Conservation (phyloP, 257 asterid genomes). For the Forsythia viridissima region DNA sequence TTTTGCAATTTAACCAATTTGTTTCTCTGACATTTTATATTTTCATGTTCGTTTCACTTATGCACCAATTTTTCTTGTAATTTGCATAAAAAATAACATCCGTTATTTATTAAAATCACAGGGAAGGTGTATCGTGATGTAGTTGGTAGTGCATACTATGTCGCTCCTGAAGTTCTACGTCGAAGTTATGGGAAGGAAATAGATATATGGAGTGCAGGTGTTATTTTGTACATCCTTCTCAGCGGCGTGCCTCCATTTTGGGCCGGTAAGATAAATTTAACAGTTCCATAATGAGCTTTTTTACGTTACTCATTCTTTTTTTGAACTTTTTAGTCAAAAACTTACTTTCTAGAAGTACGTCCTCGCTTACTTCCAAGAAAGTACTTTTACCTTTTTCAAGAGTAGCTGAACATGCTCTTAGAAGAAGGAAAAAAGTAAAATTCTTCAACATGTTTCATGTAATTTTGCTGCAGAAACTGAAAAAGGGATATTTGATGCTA, state of each 20-base stretch:
- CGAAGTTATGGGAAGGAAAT: constrained; percentile 82
- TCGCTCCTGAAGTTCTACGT: constrained; percentile 84
- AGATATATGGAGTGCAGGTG: constrained; percentile 96
- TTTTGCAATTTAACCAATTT: not conserved
- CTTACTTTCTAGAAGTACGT: not conserved
- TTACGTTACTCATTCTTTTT: not conserved
- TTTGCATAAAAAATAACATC: constrained; percentile 9
- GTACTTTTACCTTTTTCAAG: not conserved
- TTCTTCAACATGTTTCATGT: constrained; percentile 19
- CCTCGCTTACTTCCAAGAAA: not conserved
- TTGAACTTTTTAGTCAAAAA: not conserved
- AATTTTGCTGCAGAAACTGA: constrained; percentile 68
- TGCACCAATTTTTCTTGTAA: not conserved
- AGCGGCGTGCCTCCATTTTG: constrained; percentile 97
- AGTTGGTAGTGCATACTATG: constrained; percentile 91
- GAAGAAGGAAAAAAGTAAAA: not conserved
- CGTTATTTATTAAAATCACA: constrained; percentile 30
- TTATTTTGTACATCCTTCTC: constrained; percentile 76
- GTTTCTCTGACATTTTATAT: not conserved
- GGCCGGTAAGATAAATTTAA: constrained; percentile 64
- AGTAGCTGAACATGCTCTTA: not conserved
- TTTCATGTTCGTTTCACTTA: constrained; percentile 1
- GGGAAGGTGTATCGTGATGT: constrained; percentile 74
- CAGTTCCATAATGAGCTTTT: not conserved
- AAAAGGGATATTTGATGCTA: constrained; percentile 90